Percentiles rank a stretch among this genome's conserved stretches.
phyloP scores from a whole-genome alignment of 495 filamentous ascomycete genomes.

The Rhypophila decipiens region DNA sequence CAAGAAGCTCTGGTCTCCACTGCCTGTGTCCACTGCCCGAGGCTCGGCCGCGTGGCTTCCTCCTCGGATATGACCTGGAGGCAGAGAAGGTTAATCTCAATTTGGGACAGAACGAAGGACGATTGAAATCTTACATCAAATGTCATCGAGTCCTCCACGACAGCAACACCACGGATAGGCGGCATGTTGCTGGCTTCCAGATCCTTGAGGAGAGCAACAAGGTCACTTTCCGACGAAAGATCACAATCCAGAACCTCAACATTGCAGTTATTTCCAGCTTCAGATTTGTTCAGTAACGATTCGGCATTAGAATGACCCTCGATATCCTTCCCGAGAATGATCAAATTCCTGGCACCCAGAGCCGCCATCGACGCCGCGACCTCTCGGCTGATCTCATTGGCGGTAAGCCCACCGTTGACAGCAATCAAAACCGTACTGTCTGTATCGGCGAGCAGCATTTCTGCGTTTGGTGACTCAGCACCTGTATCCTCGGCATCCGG shows the following conservation, averaged over 20 bases:
- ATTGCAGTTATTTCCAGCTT: not conserved
- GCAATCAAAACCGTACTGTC: not conserved
- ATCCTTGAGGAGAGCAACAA: not conserved
- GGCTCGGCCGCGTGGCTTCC: not conserved
- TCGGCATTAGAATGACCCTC: not conserved
- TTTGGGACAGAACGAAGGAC: no score
- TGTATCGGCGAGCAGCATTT: not conserved
- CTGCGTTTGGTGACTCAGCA: not conserved
- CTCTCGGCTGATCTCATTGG: not conserved
- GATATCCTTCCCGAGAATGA: not conserved
- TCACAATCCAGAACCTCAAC: not conserved
- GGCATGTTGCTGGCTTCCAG: not conserved
- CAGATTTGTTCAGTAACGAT: not conserved
- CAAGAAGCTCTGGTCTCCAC: conserved; percentile 39
- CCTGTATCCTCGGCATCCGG: not conserved
- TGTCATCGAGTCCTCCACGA: not conserved
- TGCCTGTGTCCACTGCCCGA: not conserved
- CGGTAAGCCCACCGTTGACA: not conserved
- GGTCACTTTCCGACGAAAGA: not conserved
- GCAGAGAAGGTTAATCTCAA: no score
- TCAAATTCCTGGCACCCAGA: not conserved
- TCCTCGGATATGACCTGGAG: not conserved
- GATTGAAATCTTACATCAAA: not conserved
- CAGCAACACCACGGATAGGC: not conserved
- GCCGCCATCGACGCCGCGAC: not conserved